Conservation (phyloP, 2,329 filamentous ascomycete genomes). For the Cercospora janseana region DNA sequence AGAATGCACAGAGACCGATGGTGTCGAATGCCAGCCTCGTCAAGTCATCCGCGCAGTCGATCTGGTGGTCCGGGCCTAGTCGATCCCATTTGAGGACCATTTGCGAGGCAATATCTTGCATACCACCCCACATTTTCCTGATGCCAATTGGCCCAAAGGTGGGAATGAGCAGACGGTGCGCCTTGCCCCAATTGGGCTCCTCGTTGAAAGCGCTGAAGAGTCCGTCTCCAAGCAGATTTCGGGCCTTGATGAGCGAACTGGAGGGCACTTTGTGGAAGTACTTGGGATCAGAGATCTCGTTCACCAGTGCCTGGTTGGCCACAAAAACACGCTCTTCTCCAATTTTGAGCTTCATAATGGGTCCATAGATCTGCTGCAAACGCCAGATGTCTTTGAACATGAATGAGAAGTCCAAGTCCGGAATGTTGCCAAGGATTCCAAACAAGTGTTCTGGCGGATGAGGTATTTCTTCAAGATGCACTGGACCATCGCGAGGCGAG, state of each 20-base stretch:
- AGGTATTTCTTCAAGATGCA: constrained; percentile 16
- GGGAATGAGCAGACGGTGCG: constrained; percentile 48
- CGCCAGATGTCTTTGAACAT: constrained; percentile 16
- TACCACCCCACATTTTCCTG: constrained; percentile 34
- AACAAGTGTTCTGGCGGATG: constrained; percentile 26
- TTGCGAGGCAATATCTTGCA: constrained; percentile 55
- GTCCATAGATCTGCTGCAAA: constrained; percentile 27
- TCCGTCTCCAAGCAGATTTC: constrained; percentile 53
- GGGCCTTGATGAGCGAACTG: constrained; percentile 53
- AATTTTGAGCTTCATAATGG: constrained; percentile 25
- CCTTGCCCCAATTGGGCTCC: constrained; percentile 42
- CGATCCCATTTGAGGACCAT: constrained; percentile 67
- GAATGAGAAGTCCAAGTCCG: constrained; percentile 23
- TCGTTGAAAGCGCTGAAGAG: constrained; percentile 43
- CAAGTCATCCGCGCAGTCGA: constrained; percentile 64
- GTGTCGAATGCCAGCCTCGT: constrained; percentile 69
- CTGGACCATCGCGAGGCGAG: neutral
- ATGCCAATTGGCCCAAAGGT: constrained; percentile 41
- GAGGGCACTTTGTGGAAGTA: constrained; percentile 58
- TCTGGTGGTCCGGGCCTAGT: constrained; percentile 51
- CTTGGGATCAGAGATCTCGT: constrained; percentile 41
- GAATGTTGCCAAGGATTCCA: constrained; percentile 23
- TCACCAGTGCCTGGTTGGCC: constrained; percentile 33
- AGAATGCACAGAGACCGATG: constrained; percentile 59
- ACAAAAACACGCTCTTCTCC: constrained; percentile 21